Evolutionary conservation across 441 rosid genomes (phyloP).

Genomic region (Corymbia citriodora): DNA sequence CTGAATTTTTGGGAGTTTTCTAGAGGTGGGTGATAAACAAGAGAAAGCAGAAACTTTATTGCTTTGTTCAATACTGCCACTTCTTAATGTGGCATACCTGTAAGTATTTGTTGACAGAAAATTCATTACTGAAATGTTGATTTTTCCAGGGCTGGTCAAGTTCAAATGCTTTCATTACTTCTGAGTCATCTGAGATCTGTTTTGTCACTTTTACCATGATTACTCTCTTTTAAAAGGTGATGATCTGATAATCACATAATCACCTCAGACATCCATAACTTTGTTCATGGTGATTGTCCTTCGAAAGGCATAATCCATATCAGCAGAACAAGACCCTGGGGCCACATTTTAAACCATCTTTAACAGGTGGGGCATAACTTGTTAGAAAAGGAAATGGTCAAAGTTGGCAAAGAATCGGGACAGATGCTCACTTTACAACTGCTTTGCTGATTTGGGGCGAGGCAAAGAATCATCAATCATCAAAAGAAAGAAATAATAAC

Average conservation of each 20-base stretch:
- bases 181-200: not conserved
- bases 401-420: slow-evolving; percentile 3
- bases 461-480: not conserved
- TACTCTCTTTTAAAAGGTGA: not conserved
- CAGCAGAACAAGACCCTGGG: not conserved
- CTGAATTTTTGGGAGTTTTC: not conserved
- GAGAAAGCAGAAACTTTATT: not conserved
- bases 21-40: not conserved
- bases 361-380: not conserved
- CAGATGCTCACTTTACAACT: not conserved
- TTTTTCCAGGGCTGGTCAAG: not conserved
- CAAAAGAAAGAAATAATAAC: not conserved
- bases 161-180: not conserved
- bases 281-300: not conserved
- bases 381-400: slow-evolving; percentile 1
- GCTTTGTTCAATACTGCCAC: not conserved
- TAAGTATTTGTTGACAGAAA: not conserved
- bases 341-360: not conserved
- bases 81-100: not conserved
- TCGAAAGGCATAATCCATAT: not conserved
- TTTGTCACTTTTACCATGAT: not conserved
- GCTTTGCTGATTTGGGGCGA: slow-evolving; percentile 5
- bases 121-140: not conserved
- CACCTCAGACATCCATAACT: not conserved
- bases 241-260: not conserved